phyloP scores from a whole-genome alignment of 345 rosid genomes.

The Toxicodendron radicans region DNA sequence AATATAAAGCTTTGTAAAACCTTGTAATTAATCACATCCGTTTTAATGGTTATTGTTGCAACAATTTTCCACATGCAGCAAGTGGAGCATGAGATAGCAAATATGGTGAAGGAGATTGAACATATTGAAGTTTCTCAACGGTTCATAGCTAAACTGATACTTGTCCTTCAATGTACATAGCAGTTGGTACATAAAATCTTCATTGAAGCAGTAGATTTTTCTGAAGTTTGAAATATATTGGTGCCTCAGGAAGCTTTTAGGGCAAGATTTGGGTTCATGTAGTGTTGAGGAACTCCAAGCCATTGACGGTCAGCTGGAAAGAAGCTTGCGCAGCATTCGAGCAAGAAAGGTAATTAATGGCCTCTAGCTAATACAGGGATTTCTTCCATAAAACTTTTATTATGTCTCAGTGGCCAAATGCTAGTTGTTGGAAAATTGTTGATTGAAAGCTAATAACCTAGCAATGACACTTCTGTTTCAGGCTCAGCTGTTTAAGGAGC shows the following conservation, averaged over 20 bases:
- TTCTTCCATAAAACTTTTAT: background rate
- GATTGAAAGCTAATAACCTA: conserved; percentile 1
- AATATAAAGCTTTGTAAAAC: background rate
- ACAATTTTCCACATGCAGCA: conserved; percentile 37
- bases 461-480: conserved; percentile 24
- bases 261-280: conserved; percentile 45
- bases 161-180: background rate
- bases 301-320: conserved; percentile 43
- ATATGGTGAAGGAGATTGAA: conserved; percentile 52
- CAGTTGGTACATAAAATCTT: background rate
- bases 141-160: conserved; percentile 28
- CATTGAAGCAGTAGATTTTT: background rate
- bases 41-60: background rate
- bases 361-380: background rate
- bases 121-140: conserved; percentile 46
- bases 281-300: conserved; percentile 45
- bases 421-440: background rate
- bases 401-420: background rate
- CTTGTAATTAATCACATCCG: background rate
- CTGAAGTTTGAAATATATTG: conserved; percentile 12
- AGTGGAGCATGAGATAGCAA: conserved; percentile 38
- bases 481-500: conserved; percentile 46
- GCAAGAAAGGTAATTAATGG: conserved; percentile 50
- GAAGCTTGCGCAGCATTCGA: conserved; percentile 50
- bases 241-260: conserved; percentile 52